Conservation (phyloP, 768 basidiomycete genomes). For the Kwoniella sp. region DNA sequence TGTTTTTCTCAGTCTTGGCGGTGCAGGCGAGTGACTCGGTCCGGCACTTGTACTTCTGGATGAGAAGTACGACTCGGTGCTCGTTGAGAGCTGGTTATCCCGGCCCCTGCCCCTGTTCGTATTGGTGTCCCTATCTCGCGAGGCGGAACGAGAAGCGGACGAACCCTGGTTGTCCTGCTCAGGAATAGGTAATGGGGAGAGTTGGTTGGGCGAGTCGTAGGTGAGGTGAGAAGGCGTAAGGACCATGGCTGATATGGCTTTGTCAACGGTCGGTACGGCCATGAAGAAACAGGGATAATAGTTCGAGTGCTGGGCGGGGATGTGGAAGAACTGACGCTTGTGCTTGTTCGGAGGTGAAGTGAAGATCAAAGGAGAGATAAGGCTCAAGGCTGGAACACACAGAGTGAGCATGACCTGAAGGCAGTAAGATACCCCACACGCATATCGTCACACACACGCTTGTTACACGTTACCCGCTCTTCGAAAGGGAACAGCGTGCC, state of each 20-base stretch:
- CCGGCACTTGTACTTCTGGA: slow-evolving; percentile 9
- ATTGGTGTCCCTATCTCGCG: neutral
- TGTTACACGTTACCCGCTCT: too few relatives aligned
- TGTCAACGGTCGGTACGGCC: neutral
- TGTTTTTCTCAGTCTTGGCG: slow-evolving; percentile 36
- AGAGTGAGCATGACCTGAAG: neutral
- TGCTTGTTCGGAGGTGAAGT: too few relatives aligned
- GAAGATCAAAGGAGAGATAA: too few relatives aligned
- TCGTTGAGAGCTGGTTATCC: neutral
- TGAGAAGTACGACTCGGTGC: slow-evolving; percentile 19
- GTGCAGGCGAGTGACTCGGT: slow-evolving; percentile 6
- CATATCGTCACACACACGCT: too few relatives aligned
- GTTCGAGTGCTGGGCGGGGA: too few relatives aligned
- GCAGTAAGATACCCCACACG: too few relatives aligned
- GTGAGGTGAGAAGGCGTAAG: slow-evolving; percentile 19
- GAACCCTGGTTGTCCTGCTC: neutral
- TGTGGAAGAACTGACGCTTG: too few relatives aligned
- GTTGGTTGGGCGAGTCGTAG: slow-evolving; percentile 12
- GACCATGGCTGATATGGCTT: slow-evolving; percentile 19
- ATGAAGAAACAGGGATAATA: neutral
- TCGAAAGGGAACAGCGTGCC: too few relatives aligned
- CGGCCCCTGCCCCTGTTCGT: too few relatives aligned
- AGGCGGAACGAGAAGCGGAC: neutral
- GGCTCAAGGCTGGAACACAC: too few relatives aligned
- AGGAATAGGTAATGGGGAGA: slow-evolving; percentile 27